Evolutionary conservation across 2,329 filamentous ascomycete genomes (phyloP).

Genomic region (Sphaceloma murrayae): DNA sequence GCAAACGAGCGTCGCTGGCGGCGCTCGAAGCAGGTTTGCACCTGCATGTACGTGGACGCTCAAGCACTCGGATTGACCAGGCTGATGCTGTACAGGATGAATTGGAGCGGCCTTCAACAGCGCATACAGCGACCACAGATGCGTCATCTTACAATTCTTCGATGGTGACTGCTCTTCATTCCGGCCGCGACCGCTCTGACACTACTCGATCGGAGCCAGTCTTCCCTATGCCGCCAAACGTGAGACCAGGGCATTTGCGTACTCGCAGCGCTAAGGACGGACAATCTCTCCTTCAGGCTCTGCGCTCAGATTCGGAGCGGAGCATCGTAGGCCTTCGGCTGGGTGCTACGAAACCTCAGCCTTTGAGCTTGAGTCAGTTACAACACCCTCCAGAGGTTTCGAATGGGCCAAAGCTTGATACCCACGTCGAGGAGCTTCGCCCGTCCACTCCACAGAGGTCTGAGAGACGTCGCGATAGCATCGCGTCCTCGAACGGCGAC

Average conservation of each 20-base stretch:
- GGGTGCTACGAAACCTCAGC: conserved; percentile 12
- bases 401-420: not conserved
- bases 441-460: conserved; percentile 14
- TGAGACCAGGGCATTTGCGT: not conserved
- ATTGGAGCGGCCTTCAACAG: too few relatives aligned
- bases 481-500: conserved; percentile 48
- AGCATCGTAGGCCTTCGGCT: conserved; percentile 8
- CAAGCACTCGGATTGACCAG: too few relatives aligned
- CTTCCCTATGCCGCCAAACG: conserved; percentile 15
- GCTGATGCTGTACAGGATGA: too few relatives aligned
- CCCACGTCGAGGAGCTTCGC: not conserved
- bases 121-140: too few relatives aligned
- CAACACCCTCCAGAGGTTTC: not conserved
- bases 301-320: conserved; percentile 18
- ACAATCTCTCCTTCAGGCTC: conserved; percentile 7
- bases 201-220: conserved; percentile 12
- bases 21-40: conserved; percentile 30
- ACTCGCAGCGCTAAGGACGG: conserved; percentile 14
- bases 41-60: not conserved
- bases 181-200: conserved; percentile 6
- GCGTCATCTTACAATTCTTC: too few relatives aligned
- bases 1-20: conserved; percentile 28
- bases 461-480: conserved; percentile 9
- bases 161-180: conserved; percentile 13
- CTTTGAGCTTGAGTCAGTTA: not conserved